These are phyloP conservation scores for Ogataea philodendri DNA, from an alignment of 805 yeast species.

Conservation along the genomic window DNA sequence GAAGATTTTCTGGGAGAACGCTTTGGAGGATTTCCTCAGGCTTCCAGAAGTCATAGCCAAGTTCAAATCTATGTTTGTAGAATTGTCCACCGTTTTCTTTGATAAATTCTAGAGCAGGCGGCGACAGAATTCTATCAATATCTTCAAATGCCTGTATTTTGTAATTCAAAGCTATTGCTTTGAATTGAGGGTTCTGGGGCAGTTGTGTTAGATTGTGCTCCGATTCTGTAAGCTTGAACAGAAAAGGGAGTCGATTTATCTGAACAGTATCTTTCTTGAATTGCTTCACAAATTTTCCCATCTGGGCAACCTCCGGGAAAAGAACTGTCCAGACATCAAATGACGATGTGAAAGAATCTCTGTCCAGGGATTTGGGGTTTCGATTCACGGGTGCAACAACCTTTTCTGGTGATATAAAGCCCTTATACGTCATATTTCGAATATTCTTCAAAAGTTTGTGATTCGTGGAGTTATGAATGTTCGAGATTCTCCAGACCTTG, in stretches of 20 bases:
- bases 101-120: conserved; percentile 45
- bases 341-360: conserved; percentile 55
- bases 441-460: neutral
- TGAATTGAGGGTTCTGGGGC: conserved; percentile 29
- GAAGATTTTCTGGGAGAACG: conserved; percentile 66
- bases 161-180: conserved; percentile 63
- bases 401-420: conserved; percentile 11
- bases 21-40: conserved; percentile 82
- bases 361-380: conserved; percentile 64
- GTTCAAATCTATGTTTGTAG: conserved; percentile 49
- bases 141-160: conserved; percentile 40
- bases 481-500: no score
- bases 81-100: conserved; percentile 46
- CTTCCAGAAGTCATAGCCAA: conserved; percentile 82
- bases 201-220: conserved; percentile 1
- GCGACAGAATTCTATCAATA: conserved; percentile 39
- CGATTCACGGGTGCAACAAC: conserved; percentile 64
- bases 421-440: conserved; percentile 9
- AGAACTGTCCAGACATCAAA: conserved; percentile 64
- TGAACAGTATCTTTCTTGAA: conserved; percentile 61
- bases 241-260: conserved; percentile 68
- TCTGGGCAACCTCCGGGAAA: conserved; percentile 62
- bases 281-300: conserved; percentile 60
- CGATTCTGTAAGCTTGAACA: conserved; percentile 40
- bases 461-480: no score